Conservation (phyloP, 2,329 filamentous ascomycete species). For the Diplocarpon mali region DNA sequence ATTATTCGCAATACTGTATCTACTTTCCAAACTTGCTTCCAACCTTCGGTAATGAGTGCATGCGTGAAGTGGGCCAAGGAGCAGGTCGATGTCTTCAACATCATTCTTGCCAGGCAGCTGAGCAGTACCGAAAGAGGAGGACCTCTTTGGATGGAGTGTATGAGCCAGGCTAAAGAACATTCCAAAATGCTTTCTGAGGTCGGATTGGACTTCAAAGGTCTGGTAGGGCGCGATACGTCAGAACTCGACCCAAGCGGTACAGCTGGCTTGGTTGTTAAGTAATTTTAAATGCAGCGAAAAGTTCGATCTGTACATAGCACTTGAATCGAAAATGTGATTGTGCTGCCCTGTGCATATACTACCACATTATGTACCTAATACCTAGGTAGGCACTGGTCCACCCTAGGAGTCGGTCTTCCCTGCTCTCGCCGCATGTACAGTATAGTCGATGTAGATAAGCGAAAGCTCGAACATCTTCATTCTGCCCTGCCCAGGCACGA, state of each 20-base stretch:
- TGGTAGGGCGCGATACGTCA: slow-evolving; percentile 53
- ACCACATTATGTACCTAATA: no score
- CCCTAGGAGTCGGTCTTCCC: not conserved
- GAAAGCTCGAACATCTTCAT: slow-evolving; percentile 4
- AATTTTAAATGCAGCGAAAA: not conserved
- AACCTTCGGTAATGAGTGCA: slow-evolving; percentile 77
- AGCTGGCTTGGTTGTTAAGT: slow-evolving; percentile 31
- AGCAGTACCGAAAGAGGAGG: slow-evolving; percentile 74
- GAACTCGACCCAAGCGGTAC: slow-evolving; percentile 6
- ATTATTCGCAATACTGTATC: slow-evolving; percentile 87
- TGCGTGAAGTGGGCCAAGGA: slow-evolving; percentile 99
- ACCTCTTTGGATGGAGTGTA: slow-evolving; percentile 69
- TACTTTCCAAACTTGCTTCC: slow-evolving; percentile 81
- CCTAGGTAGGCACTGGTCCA: no score
- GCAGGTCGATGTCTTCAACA: slow-evolving; percentile 84
- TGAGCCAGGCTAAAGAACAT: slow-evolving; percentile 71
- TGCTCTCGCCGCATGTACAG: slow-evolving; percentile 1
- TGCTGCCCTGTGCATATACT: no score
- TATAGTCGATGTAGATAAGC: slow-evolving; percentile 3
- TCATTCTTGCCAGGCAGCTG: slow-evolving; percentile 69
- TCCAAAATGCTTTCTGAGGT: slow-evolving; percentile 72
- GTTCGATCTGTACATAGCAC: no score
- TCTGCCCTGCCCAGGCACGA: not conserved
- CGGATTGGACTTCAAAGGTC: slow-evolving; percentile 76
- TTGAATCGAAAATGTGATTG: no score